A percentile compares a stretch with the other conserved stretches of the same genome.
Conservation (phyloP, 2,329 filamentous ascomycete species). For the Cladorrhinum sp. region DNA sequence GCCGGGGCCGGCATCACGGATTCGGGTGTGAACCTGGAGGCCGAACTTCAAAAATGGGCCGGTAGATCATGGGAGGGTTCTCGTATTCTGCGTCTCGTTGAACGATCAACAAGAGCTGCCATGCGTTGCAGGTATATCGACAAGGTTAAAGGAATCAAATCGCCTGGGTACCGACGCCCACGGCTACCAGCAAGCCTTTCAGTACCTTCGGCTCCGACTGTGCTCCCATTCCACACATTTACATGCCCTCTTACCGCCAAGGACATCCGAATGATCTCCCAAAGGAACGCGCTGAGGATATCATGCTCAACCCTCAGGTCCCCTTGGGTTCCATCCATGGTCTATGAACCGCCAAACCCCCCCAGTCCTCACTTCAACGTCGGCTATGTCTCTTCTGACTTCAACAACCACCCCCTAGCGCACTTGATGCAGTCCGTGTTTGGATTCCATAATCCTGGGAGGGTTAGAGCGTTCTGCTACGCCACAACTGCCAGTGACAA, state of each 20-base stretch:
- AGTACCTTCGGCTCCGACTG: slow-evolving; percentile 85
- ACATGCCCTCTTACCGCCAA: slow-evolving; percentile 89
- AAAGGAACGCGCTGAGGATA: slow-evolving; percentile 89
- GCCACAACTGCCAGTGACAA: slow-evolving; percentile 90
- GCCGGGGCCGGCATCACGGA: slow-evolving; percentile 37
- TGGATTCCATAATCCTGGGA: slow-evolving; percentile 72
- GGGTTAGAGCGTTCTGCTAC: slow-evolving; percentile 87
- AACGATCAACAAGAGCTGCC: slow-evolving; percentile 74
- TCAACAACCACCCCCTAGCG: slow-evolving; percentile 96
- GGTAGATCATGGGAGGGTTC: slow-evolving; percentile 85
- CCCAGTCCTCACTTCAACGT: slow-evolving; percentile 82
- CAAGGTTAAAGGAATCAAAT: slow-evolving; percentile 57
- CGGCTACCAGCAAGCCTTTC: slow-evolving; percentile 69
- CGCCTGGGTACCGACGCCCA: slow-evolving; percentile 65
- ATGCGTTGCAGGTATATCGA: slow-evolving; percentile 88
- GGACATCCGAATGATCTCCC: slow-evolving; percentile 90
- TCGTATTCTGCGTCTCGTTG: slow-evolving; percentile 75
- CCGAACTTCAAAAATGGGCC: slow-evolving; percentile 58
- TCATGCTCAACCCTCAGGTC: slow-evolving; percentile 84
- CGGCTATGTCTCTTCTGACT: slow-evolving; percentile 96
- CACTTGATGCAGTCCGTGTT: slow-evolving; percentile 99
- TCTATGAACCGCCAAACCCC: slow-evolving; percentile 81
- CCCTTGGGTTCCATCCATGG: slow-evolving; percentile 77
- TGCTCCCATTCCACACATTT: slow-evolving; percentile 96
- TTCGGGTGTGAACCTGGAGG: slow-evolving; percentile 36